Base-by-base conservation (phyloP, 495 filamentous ascomycete genomes). In the Annulohypoxylon bovei region DNA sequence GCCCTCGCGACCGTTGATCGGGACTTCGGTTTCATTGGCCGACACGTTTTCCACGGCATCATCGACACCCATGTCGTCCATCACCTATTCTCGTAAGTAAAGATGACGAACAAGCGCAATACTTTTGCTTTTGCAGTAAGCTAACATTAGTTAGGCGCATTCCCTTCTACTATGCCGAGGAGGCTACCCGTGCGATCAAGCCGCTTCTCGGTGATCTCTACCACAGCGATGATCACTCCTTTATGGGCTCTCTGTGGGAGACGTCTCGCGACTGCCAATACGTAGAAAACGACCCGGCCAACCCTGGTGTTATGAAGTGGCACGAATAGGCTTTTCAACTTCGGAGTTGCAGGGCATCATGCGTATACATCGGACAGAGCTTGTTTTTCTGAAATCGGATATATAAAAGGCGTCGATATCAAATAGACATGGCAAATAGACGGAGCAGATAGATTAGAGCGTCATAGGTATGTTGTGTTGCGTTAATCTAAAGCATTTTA, bases 21-120 rank as follows among this genome's bases (percentile, higher is more conserved):
- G 49, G 84, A 87, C 42, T 85, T 88, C 62, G 88, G 88, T 59
- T 89, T 88, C 76, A 86, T 88, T 63, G 88, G 88, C 25, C 83
- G 85, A 47, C 82, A 86, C 64, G 79, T 90, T 68, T 86, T 90
- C 80, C 88, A 90, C 78, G 85, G 87, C 69, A 89, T 90, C 72
- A 87, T 89, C 68, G 88, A 90, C 72, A 86, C 85, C 54, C 88
- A 90, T 74, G 88, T 91, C 59, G 78, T 90, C 22, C 88, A 91
- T 76, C 88, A 90, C 79, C 80, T 88, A 54, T 84, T 89, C 77
- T 82, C 81, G 75, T 77, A 73, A 67, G 75, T 73, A 6, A 16
- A 56, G 0, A 20, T n/a, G 12, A 22, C n/a, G 9, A 9, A 7
- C 28, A 32, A 6, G 6, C 8, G 16, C n/a, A 20, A 49, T 50